Evolutionary conservation across 305 asterid species (phyloP).

Genomic region (Caryopteris hybrid): DNA sequence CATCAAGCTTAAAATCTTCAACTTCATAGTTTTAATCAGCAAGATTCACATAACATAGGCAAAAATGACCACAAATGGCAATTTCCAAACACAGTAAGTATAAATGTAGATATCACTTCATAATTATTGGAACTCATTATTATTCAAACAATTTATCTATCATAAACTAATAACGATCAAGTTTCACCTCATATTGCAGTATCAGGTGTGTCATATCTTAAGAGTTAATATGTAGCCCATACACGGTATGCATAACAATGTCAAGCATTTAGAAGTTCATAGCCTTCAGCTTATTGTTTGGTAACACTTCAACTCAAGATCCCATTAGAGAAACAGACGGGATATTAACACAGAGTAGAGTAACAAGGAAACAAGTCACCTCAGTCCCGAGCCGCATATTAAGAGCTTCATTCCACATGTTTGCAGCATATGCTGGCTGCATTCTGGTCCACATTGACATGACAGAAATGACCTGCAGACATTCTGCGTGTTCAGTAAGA

Average conservation of each 20-base stretch:
- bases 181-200: not conserved
- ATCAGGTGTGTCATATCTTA: not conserved
- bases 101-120: not conserved
- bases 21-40: too few relatives aligned
- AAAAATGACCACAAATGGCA: not conserved
- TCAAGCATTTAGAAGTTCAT: not conserved
- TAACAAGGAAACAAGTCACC: conserved; percentile 39
- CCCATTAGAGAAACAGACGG: not conserved
- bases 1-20: too few relatives aligned
- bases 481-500: conserved; percentile 9
- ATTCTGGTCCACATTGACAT: conserved; percentile 99
- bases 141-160: too few relatives aligned
- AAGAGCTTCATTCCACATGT: conserved; percentile 99
- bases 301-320: not conserved
- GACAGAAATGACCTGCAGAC: conserved; percentile 87
- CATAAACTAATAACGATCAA: not conserved
- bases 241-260: not conserved
- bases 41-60: not conserved
- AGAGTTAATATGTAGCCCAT: not conserved
- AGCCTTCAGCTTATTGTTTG: not conserved
- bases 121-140: too few relatives aligned
- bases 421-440: conserved; percentile 99
- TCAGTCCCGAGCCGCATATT: conserved; percentile 96
- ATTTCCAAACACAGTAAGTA: too few relatives aligned
- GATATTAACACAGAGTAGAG: too few relatives aligned